phyloP scores from a whole-genome alignment of 1,139 yeast species.

The Yamadazyma membranifaciens region DNA sequence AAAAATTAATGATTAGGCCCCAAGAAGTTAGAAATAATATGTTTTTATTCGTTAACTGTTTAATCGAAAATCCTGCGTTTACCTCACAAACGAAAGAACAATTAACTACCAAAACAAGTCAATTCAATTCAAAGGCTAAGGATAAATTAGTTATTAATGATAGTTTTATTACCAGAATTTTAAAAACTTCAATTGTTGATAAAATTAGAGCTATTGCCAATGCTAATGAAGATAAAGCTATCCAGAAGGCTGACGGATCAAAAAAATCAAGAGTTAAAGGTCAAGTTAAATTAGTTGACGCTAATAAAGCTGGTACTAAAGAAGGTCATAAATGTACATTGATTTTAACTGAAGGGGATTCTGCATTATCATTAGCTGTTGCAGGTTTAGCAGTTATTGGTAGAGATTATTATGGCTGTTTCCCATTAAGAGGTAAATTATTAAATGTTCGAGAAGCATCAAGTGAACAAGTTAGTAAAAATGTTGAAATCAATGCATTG shows the following conservation, averaged over 20 bases:
- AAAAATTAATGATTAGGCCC: slow-evolving; percentile 73
- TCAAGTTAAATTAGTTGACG: slow-evolving; percentile 89
- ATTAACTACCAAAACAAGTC: slow-evolving; percentile 81
- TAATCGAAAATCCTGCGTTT: slow-evolving; percentile 94
- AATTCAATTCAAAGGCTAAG: slow-evolving; percentile 74
- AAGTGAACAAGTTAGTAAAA: slow-evolving; percentile 88
- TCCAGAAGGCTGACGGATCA: slow-evolving; percentile 89
- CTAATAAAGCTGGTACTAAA: slow-evolving; percentile 92
- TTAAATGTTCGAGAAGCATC: slow-evolving; percentile 96
- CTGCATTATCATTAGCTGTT: slow-evolving; percentile 90
- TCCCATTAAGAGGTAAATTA: slow-evolving; percentile 93
- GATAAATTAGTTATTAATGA: slow-evolving; percentile 69
- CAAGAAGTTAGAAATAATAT: slow-evolving; percentile 87
- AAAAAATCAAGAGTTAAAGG: slow-evolving; percentile 84
- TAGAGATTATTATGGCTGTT: slow-evolving; percentile 92
- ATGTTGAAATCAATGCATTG: slow-evolving; percentile 91
- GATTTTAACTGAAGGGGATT: slow-evolving; percentile 95
- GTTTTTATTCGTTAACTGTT: slow-evolving; percentile 87
- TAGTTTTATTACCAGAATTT: slow-evolving; percentile 66
- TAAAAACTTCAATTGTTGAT: slow-evolving; percentile 78
- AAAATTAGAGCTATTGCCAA: slow-evolving; percentile 80
- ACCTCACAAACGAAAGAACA: slow-evolving; percentile 98
- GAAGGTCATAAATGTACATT: slow-evolving; percentile 92
- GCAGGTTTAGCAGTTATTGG: slow-evolving; percentile 96
- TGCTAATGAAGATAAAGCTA: slow-evolving; percentile 83